Percentiles rank a stretch among this genome's conserved stretches.
These are phyloP conservation scores for Wickerhamomyces sp. DNA, from an alignment of 1,139 yeast species.

Conservation along the genomic window DNA sequence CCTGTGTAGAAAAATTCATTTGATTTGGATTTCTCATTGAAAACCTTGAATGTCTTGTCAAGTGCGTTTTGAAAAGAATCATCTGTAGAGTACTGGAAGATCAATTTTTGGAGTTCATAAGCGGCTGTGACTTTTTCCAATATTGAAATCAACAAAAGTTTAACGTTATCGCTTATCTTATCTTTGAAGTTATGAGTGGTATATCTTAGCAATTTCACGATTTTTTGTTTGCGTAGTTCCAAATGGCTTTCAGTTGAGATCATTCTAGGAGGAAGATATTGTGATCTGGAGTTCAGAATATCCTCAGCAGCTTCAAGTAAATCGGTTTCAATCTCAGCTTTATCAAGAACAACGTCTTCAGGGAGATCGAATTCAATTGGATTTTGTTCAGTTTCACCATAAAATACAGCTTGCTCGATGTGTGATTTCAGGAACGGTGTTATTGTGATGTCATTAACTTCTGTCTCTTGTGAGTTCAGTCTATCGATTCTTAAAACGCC, in stretches of 20 bases:
- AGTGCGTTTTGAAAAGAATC: slow-evolving; percentile 17
- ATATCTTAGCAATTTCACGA: slow-evolving; percentile 23
- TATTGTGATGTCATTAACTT: slow-evolving; percentile 13
- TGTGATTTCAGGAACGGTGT: slow-evolving; percentile 55
- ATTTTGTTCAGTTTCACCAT: slow-evolving; percentile 30
- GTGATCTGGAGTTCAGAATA: slow-evolving; percentile 43
- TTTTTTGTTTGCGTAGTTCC: slow-evolving; percentile 31
- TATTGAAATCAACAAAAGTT: slow-evolving; percentile 36
- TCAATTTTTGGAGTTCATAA: slow-evolving; percentile 39
- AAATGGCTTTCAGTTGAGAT: slow-evolving; percentile 41
- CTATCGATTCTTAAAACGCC: slow-evolving; percentile 63
- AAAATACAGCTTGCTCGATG: slow-evolving; percentile 76
- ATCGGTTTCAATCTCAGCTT: slow-evolving; percentile 43
- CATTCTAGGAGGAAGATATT: slow-evolving; percentile 40
- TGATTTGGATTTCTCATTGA: slow-evolving; percentile 1
- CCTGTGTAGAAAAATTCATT: slow-evolving; percentile 23
- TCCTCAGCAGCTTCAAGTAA: slow-evolving; percentile 46
- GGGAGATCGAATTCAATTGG: slow-evolving; percentile 57
- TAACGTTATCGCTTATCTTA: slow-evolving; percentile 19
- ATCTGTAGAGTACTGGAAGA: slow-evolving; percentile 22
- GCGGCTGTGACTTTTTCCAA: slow-evolving; percentile 59
- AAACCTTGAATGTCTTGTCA: slow-evolving; percentile 13
- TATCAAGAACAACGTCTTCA: slow-evolving; percentile 28
- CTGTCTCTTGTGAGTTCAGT: slow-evolving; percentile 15
- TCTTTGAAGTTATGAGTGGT: slow-evolving; percentile 15